Base-by-base conservation (phyloP, 805 yeast species). In the Ogataea ganodermae region DNA sequence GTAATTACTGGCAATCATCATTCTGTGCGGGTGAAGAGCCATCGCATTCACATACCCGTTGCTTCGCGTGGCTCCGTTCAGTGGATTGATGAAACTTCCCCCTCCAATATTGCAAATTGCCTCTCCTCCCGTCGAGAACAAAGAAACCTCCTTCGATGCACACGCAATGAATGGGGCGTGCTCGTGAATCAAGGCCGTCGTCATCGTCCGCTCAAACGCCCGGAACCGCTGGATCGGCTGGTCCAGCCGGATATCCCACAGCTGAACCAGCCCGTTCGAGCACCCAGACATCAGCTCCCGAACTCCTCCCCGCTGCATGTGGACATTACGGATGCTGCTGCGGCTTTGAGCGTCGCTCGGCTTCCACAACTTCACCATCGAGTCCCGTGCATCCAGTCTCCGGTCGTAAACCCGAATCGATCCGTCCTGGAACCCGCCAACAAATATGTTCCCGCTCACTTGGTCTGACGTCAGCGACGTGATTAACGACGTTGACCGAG, bases 301-400 rank as follows among this genome's bases (percentile, higher is more conserved):
- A 58, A 81, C 81, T 0, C 99, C 99, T 31, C 99, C 99, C 58
- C 99, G 76, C 71, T 94, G 99, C 95, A 94, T 86, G 60, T 89
- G 96, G 8, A 91, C 83, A 56, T 86, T 89, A 38, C 83, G 73
- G 35, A 92, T 81, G 22, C 56, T 50, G 24, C 66, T 55, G 17
- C 59, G 50, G 27, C 57, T 59, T 12, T 46, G 37, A 1, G 35
- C 7, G 14, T 42, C 55, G n/a, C 66, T 65, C n/a, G 76, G 73
- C 54, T 80, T 78, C 96, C 97, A 94, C 6, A 83, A 73, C 57
- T 83, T 81, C 10, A 89, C 88, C 87, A 92, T 83, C 0, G 95
- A 84, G 56, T 87, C 94, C 46, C 96, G 71, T 0, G 94, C 77
- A 56, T 88, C 95, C 49, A 89, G 66, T 56, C 99, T 76, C 50